Conservation (phyloP, 352 stramenopile genomes). For the Globisporangium ultimum region DNA sequence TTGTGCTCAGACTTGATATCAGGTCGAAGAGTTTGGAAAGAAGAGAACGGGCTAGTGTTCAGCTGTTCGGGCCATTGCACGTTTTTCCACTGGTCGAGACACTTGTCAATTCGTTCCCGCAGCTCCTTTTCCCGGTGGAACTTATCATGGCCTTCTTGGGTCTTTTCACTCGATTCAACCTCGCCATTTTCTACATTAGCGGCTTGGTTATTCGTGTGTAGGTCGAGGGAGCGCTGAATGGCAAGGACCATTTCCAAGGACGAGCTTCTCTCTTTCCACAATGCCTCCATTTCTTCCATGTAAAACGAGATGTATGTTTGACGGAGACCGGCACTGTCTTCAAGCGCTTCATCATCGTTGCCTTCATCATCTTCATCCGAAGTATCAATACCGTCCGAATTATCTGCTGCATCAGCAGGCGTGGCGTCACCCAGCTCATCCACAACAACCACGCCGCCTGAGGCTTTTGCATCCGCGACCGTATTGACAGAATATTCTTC, state of each 20-base stretch:
- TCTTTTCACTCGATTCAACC: constrained; percentile 25
- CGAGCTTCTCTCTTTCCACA: constrained; percentile 81
- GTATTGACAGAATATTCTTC: not conserved
- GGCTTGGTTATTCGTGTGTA: constrained; percentile 2
- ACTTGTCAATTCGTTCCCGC: constrained; percentile 41
- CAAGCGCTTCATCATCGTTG: constrained; percentile 12
- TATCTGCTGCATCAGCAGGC: constrained; percentile 4
- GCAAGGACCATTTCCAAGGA: constrained; percentile 74
- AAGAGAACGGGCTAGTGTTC: constrained; percentile 41
- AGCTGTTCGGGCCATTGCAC: constrained; percentile 62
- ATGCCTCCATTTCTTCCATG: constrained; percentile 71
- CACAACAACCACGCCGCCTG: constrained; percentile 5
- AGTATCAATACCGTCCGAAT: constrained; percentile 6
- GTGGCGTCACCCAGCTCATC: not conserved
- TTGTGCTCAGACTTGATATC: constrained; percentile 32
- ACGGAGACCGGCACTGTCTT: constrained; percentile 50
- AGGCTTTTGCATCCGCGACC: not conserved
- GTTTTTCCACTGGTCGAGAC: constrained; percentile 59
- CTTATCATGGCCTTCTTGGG: constrained; percentile 22
- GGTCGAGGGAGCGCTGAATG: constrained; percentile 57
- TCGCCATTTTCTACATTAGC: constrained; percentile 9
- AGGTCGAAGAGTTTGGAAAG: constrained; percentile 16
- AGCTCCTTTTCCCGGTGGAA: constrained; percentile 50
- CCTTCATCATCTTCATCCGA: constrained; percentile 1
- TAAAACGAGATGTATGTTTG: constrained; percentile 77